A percentile compares a stretch with the other conserved stretches of the same genome.
These are phyloP conservation scores for Phlebiopsis gigantea DNA, from an alignment of 768 basidiomycete genomes.

Conservation along the genomic window DNA sequence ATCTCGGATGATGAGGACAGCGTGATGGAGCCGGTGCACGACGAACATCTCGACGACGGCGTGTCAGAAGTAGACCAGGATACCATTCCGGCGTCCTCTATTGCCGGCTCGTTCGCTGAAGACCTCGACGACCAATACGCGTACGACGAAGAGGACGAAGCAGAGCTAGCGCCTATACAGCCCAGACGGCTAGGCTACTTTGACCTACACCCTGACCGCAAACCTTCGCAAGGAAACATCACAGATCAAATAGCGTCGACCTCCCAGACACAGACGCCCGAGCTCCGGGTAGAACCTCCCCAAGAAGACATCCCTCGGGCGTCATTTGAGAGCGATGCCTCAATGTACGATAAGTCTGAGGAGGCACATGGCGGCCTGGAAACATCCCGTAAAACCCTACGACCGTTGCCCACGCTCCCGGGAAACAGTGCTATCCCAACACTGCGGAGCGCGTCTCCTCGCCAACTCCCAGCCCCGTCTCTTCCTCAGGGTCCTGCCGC, in stretches of 20 bases:
- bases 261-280: conserved; percentile 4
- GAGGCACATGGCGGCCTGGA: background rate
- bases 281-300: conserved; percentile 2
- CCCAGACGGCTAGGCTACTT: conserved; percentile 59
- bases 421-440: no score
- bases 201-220: conserved; percentile 72
- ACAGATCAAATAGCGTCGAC: conserved; percentile 14
- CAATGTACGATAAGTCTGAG: background rate
- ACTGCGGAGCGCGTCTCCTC: background rate
- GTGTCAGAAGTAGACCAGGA: background rate
- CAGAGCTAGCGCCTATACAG: conserved; percentile 10
- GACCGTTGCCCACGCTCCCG: background rate
- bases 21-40: conserved; percentile 16
- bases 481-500: background rate
- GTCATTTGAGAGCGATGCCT: conserved; percentile 9
- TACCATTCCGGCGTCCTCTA: background rate
- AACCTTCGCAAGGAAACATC: conserved; percentile 30
- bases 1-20: conserved; percentile 39
- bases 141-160: conserved; percentile 26
- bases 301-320: background rate
- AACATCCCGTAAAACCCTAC: no score
- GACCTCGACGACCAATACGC: background rate
- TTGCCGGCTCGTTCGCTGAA: background rate
- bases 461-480: background rate
- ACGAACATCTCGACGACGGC: conserved; percentile 15